These are phyloP conservation scores for Thraustochytrium striatum DNA, from an alignment of 352 stramenopile genomes.

Conservation along the genomic window DNA sequence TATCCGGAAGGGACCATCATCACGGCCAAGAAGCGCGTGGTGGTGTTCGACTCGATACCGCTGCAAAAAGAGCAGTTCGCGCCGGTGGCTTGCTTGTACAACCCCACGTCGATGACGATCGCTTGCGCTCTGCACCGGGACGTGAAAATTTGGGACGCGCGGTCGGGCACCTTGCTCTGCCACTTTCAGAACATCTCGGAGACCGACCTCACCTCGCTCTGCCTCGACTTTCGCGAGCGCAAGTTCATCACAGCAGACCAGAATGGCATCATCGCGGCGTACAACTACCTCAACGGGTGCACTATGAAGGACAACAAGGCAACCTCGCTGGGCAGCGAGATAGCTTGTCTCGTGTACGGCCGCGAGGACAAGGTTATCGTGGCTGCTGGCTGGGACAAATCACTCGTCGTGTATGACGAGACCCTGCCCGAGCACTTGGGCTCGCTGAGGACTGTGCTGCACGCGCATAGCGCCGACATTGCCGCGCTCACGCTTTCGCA, in stretches of 20 bases:
- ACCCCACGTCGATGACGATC: constrained; percentile 23
- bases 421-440: constrained; percentile 5
- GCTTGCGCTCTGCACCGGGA: constrained; percentile 3
- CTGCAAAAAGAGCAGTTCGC: background rate
- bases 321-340: constrained; percentile 15
- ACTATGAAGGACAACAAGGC: constrained; percentile 64
- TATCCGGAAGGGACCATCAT: constrained; percentile 3
- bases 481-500: constrained; percentile 30
- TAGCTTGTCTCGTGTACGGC: constrained; percentile 45
- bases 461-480: constrained; percentile 50
- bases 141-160: constrained; percentile 68
- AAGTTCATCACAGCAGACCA: constrained; percentile 78
- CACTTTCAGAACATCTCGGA: constrained; percentile 61
- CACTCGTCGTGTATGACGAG: constrained; percentile 52
- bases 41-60: constrained; percentile 44
- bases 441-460: constrained; percentile 13
- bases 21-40: constrained; percentile 21
- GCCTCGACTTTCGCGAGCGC: constrained; percentile 71
- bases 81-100: constrained; percentile 18
- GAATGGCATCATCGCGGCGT: constrained; percentile 67
- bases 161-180: constrained; percentile 67
- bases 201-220: constrained; percentile 68
- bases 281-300: constrained; percentile 77
- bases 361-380: constrained; percentile 51
- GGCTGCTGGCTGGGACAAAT: constrained; percentile 50